These are phyloP conservation scores for Microascus cirrosus DNA, from an alignment of 2,329 filamentous ascomycete species.

Conservation along the genomic window DNA sequence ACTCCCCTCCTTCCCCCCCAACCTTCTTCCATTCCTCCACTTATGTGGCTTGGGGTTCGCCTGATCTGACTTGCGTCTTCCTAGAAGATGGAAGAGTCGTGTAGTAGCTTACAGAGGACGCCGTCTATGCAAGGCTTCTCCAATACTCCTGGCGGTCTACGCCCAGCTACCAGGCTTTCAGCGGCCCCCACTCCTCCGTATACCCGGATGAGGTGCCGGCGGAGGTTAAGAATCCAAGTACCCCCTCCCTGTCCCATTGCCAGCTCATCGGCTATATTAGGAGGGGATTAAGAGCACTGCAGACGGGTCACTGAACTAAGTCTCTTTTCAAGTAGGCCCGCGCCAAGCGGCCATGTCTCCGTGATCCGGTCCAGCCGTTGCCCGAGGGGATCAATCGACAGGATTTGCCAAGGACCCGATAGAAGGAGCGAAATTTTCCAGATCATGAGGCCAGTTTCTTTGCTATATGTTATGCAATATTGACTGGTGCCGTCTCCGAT, in stretches of 20 bases:
- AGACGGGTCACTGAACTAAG: background rate
- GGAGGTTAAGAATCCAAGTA: background rate
- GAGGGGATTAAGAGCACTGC: background rate
- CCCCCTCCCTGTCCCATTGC: background rate
- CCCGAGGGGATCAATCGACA: background rate
- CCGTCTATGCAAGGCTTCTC: background rate
- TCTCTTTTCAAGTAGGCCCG: background rate
- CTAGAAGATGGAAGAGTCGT: background rate
- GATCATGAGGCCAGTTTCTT: background rate
- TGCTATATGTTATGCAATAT: constrained; percentile 1
- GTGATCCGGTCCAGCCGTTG: background rate
- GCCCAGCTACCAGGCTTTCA: background rate
- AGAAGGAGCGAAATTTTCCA: background rate
- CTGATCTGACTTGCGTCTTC: background rate
- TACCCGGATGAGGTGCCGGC: background rate
- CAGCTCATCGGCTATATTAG: constrained; percentile 1
- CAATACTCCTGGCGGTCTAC: background rate
- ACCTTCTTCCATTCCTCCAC: background rate
- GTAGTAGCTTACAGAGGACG: background rate
- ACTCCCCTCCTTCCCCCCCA: background rate
- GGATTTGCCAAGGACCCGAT: background rate
- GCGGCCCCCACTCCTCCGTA: background rate
- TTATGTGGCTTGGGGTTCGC: background rate
- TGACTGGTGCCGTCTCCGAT: background rate
- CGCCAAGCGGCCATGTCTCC: background rate